phyloP scores from a whole-genome alignment of 2,329 filamentous ascomycete species.

The Tothia fuscella region DNA sequence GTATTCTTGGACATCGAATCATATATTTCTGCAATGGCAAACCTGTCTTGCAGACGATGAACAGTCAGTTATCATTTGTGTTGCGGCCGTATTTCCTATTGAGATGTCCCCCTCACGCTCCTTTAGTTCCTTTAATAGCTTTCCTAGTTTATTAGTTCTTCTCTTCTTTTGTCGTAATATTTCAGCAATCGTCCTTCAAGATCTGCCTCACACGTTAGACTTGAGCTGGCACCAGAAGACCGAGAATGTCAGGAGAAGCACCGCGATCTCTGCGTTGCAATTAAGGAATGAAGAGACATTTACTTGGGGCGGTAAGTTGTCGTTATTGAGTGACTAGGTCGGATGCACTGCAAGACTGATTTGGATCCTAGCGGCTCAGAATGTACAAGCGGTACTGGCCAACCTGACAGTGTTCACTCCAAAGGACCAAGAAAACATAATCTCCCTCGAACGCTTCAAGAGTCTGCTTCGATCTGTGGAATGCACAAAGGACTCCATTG shows the following conservation, averaged over 20 bases:
- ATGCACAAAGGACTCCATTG: conserved; percentile 13
- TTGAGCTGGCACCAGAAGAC: background rate
- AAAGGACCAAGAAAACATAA: conserved; percentile 14
- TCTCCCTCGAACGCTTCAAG: conserved; percentile 17
- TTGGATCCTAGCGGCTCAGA: conserved; percentile 2
- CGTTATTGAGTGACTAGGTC: background rate
- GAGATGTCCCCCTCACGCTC: too few species aligned
- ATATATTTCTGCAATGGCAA: too few species aligned
- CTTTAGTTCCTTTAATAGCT: too few species aligned
- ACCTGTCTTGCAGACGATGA: too few species aligned
- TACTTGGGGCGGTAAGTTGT: conserved; percentile 15
- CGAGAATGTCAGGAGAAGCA: too few species aligned
- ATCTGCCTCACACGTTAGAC: conserved; percentile 4
- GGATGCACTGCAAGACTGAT: background rate
- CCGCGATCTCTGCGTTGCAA: conserved; percentile 11
- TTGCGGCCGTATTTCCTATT: too few species aligned
- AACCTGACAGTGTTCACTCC: conserved; percentile 16
- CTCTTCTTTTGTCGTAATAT: too few species aligned
- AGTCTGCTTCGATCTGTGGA: conserved; percentile 14
- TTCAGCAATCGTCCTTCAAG: conserved; percentile 4
- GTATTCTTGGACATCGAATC: too few species aligned
- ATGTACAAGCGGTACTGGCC: conserved; percentile 13
- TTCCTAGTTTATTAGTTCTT: too few species aligned
- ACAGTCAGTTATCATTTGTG: too few species aligned
- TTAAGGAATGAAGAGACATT: conserved; percentile 14